Percentiles rank a stretch among this genome's conserved stretches.
phyloP scores from a whole-genome alignment of 257 asterid species.

The Asclepias syriaca region DNA sequence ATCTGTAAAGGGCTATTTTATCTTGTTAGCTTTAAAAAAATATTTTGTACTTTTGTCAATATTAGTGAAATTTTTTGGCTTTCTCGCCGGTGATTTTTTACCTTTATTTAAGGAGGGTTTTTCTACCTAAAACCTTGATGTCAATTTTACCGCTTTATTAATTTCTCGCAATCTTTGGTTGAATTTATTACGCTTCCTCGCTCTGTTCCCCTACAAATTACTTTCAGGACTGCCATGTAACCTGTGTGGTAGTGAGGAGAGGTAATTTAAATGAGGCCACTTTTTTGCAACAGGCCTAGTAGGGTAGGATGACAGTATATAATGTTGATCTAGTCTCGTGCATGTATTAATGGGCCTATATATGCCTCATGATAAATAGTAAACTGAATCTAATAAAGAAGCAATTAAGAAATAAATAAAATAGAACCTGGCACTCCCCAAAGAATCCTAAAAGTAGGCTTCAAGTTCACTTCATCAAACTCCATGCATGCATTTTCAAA shows the following conservation, averaged over 20 bases:
- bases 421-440: conserved; percentile 96
- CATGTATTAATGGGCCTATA: neutral
- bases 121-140: too few species aligned
- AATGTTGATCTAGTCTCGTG: neutral
- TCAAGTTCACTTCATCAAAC: conserved; percentile 86
- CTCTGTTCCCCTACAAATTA: too few species aligned
- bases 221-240: neutral
- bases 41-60: too few species aligned
- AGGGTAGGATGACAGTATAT: neutral
- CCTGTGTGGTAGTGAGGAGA: neutral
- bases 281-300: neutral
- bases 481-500: conserved; percentile 99
- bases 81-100: too few species aligned
- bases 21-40: too few species aligned
- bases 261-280: neutral
- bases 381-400: neutral
- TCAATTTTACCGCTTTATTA: too few species aligned
- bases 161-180: too few species aligned
- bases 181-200: too few species aligned
- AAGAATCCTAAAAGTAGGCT: conserved; percentile 90
- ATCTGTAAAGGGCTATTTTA: too few species aligned
- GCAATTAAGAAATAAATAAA: conserved; percentile 11
- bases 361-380: neutral
- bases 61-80: too few species aligned
- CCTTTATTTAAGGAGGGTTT: too few species aligned